These are phyloP conservation scores for Calycina marina DNA, from an alignment of 2,329 filamentous ascomycete species.

Conservation along the genomic window DNA sequence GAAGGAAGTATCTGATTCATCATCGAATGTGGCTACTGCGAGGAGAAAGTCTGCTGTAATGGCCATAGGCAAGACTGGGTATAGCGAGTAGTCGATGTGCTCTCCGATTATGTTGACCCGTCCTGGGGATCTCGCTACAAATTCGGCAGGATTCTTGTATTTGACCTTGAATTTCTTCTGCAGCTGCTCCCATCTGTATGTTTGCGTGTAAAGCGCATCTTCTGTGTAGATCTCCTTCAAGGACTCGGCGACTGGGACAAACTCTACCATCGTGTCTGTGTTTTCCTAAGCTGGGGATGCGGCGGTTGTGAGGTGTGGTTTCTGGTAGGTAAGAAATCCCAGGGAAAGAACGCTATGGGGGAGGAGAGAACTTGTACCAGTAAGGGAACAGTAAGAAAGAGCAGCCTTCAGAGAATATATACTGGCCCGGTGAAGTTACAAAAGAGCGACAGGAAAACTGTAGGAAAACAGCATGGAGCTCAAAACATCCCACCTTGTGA, in stretches of 20 bases:
- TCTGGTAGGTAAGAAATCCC: no score
- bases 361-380: no score
- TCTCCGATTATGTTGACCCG: conserved; percentile 98
- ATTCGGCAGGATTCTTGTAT: conserved; percentile 60
- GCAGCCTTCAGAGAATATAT: no score
- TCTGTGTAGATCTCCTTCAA: conserved; percentile 73
- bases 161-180: conserved; percentile 53
- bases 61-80: conserved; percentile 90
- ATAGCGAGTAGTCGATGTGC: conserved; percentile 97
- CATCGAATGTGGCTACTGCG: conserved; percentile 46
- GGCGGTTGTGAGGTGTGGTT: no score
- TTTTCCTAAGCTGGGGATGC: no score
- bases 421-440: no score
- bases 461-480: no score
- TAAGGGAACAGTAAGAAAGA: no score
- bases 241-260: conserved; percentile 60
- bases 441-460: no score
- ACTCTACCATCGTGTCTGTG: no score
- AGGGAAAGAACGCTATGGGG: no score
- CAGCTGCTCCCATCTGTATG: conserved; percentile 60
- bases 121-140: conserved; percentile 80
- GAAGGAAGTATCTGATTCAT: conserved; percentile 33
- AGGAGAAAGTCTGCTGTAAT: conserved; percentile 84
- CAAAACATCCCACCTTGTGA: no score
- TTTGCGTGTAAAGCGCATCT: conserved; percentile 53